Conservation (phyloP, 805 yeast genomes). For the Schizosaccharomyces osmophilus region DNA sequence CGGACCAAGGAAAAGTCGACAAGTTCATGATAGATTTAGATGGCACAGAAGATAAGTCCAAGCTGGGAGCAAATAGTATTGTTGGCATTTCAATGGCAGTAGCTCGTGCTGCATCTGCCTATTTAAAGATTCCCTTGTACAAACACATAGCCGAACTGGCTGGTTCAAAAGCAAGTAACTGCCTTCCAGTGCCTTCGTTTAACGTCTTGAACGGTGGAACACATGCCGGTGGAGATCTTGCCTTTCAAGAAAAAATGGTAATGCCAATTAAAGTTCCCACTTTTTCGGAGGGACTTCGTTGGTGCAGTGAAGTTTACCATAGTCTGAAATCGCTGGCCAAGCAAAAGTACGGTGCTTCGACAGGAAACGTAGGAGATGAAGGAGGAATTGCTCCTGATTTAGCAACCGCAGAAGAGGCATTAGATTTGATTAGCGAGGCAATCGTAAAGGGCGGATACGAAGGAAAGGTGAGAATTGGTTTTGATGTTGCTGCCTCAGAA, state of each 20-base stretch:
- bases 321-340: slow-evolving; percentile 75
- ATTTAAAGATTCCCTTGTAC: slow-evolving; percentile 76
- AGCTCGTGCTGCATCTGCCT: slow-evolving; percentile 96
- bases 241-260: slow-evolving; percentile 98
- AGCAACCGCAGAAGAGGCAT: slow-evolving; percentile 85
- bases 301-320: slow-evolving; percentile 96
- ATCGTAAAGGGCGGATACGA: slow-evolving; percentile 87
- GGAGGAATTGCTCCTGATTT: slow-evolving; percentile 99
- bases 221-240: slow-evolving; percentile 98
- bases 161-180: slow-evolving; percentile 57
- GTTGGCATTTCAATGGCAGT: slow-evolving; percentile 93
- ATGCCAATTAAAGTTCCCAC: slow-evolving; percentile 79
- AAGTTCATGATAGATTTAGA: slow-evolving; percentile 66
- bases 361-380: slow-evolving; percentile 99
- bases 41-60: slow-evolving; percentile 87
- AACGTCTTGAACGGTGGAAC: slow-evolving; percentile 98
- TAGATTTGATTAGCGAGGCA: slow-evolving; percentile 75
- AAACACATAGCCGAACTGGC: slow-evolving; percentile 66
- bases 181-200: slow-evolving; percentile 94
- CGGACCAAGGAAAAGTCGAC: slow-evolving; percentile 69
- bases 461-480: slow-evolving; percentile 75
- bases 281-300: slow-evolving; percentile 88
- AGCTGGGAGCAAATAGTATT: slow-evolving; percentile 95
- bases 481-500: slow-evolving; percentile 94
- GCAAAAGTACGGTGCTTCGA: slow-evolving; percentile 89